A percentile compares a stretch with the other conserved stretches of the same genome.
These are phyloP conservation scores for Dacryopinax spathularia DNA, from an alignment of 768 basidiomycete species.

Conservation along the genomic window DNA sequence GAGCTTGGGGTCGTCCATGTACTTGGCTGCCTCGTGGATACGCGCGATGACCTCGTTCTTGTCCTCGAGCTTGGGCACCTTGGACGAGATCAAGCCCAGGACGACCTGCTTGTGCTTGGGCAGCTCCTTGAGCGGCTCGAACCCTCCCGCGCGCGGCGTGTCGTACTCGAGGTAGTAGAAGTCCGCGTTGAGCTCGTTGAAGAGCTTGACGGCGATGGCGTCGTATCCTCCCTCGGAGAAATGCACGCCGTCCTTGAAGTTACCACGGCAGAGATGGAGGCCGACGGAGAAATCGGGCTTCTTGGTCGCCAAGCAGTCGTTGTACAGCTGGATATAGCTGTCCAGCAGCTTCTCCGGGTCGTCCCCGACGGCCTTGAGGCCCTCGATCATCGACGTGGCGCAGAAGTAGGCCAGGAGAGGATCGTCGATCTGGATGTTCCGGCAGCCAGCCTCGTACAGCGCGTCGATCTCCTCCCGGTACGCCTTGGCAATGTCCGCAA, in stretches of 20 bases:
- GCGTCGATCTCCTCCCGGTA: slow-evolving; percentile 34
- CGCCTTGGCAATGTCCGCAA: slow-evolving; percentile 35
- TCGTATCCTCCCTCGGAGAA: slow-evolving; percentile 36
- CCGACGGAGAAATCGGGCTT: slow-evolving; percentile 36
- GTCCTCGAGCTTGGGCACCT: slow-evolving; percentile 39
- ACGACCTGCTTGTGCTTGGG: slow-evolving; percentile 29
- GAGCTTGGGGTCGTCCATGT: slow-evolving; percentile 32
- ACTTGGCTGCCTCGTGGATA: slow-evolving; percentile 40
- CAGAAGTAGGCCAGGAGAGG: slow-evolving; percentile 51
- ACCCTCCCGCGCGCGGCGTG: slow-evolving; percentile 44
- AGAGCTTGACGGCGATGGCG: slow-evolving; percentile 27
- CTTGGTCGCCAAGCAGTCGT: slow-evolving; percentile 17
- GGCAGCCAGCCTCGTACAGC: slow-evolving; percentile 32
- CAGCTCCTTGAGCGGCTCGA: slow-evolving; percentile 23
- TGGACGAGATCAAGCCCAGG: slow-evolving; percentile 33
- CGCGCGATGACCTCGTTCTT: slow-evolving; percentile 36
- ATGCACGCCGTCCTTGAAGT: slow-evolving; percentile 28
- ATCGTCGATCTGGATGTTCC: slow-evolving; percentile 35
- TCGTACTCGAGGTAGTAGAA: slow-evolving; percentile 33
- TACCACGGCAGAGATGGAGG: slow-evolving; percentile 47
- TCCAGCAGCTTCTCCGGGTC: slow-evolving; percentile 53
- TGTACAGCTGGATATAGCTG: slow-evolving; percentile 49
- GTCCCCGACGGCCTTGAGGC: slow-evolving; percentile 43
- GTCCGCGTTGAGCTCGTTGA: slow-evolving; percentile 46
- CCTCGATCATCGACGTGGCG: slow-evolving; percentile 37